Evolutionary conservation across 192 early-diverging fungal genomes (phyloP), one percentile per base, ranked within the genome.

Genomic region (Backusella circina): DNA sequence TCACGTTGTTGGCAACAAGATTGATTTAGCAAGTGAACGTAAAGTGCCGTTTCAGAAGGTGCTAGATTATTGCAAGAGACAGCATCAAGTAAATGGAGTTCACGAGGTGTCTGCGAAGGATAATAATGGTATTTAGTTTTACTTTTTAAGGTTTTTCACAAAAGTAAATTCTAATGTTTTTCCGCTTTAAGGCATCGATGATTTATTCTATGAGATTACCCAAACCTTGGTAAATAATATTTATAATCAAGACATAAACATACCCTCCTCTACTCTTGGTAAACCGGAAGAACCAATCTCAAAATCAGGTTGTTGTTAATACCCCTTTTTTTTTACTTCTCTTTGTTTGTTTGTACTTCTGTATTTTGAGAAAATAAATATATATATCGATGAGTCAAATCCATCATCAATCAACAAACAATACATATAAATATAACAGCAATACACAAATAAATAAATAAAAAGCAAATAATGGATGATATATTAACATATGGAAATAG

Each of bases 101-200:
- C 89, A 90, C 1, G 90, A 91, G 79, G 88, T 91, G 36, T 91
- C 90, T 10, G 89, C 89, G n/a, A 89, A 90, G 65, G 89, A 90
- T 26, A 89, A 90, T 74, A 83, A 87, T 71, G 90, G 90, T 86
- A 82, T 30, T 68, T 28, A 35, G 38, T 74, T n/a, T 23, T 32
- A 7, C 21, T 33, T 16, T 23, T 41, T 41, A 41, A 41, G 39
- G 13, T 41, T 41, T 21, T 51, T 47, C 37, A 36, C 15, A 38
- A 5, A 16, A 51, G 37, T 47, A 3, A 32, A 65, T 76, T 0
- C 70, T 31, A 23, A n/a, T 71, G 21, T 7, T 30, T 71, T 16
- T 65, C 8, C 7, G 12, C 3, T 30, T 21, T 26, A 50, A 65
- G 72, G 72, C 10, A 86, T 86, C 69, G 85, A 86, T 67, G 83